Evolutionary conservation across 1,284 basidiomycete species (phyloP), one percentile per base, ranked within the genome.

Genomic region (Naganishia liquefaciens): DNA sequence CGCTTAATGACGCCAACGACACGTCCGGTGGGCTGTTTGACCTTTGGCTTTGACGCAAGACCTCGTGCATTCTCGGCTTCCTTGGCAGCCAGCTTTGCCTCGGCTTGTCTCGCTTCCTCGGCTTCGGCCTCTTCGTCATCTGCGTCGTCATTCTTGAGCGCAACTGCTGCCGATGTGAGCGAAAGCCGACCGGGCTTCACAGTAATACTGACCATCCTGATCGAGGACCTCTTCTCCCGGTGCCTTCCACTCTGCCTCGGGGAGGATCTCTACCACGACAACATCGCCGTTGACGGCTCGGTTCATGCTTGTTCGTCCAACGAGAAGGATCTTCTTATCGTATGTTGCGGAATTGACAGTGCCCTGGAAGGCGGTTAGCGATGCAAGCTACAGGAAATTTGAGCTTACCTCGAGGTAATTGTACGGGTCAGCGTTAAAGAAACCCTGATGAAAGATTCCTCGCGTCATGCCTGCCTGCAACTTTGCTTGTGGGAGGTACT

Each of bases 231-330:
- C 91, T 69, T 97, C 90, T 4, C 87, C 87, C 4, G 93, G 90
- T 0, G 91, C 88, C 75, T 91, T 93, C 96, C 96, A 99, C 72
- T 98, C 88, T 5, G 82, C 84, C 77, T 95, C 86, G 23, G 88
- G 86, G 65, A 98, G 88, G 0, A 99, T 82, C 75, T 97, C 88
- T 1, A 99, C 87, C 0, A 88, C 92, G 0, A 99, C 93, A 19
- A 96, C 80, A 74, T 99, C 96, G 0, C 96, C 94, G 63, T 97
- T 87, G 3, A 98, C 89, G 0, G 93, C 87, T 28, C 96, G 86
- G 76, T 99, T 99, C 90, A 98, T 97, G 65, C 91, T 87, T 77
- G 95, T 88, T 30, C 93, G 83, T 0, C 95, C 94, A 23, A 92
- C 84, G 2, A 99, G 82, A 9, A 99, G 82, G 11, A 99, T 83